Evolutionary conservation across 768 basidiomycete species (phyloP), one percentile per base, ranked within the genome.

Genomic region (Boletus huronensis): DNA sequence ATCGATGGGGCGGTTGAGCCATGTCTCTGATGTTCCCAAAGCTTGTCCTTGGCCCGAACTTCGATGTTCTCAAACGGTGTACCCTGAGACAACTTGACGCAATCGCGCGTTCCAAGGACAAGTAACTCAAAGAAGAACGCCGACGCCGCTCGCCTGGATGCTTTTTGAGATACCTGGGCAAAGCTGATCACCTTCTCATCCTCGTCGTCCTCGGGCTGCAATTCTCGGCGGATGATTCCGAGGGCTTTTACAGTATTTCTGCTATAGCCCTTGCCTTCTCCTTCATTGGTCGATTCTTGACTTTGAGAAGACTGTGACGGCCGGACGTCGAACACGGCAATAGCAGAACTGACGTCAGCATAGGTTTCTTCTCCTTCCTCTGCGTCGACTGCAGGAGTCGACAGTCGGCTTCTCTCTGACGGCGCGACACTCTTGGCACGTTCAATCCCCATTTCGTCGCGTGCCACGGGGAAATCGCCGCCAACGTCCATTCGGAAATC

Each of bases 111-210:
- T 10, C 93, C 87, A 1, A 99, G 82, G 2, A 98, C 93, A 28
- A 99, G 85, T 32, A 98, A 73, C 71, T 99, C 97, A 68, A 99
- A 99, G 79, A 99, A 99, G 78, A 99, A 98, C 2, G 93, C 86
- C 1, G 96, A 84, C 1, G 96, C 93, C 13, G 94, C 97, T 39
- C 93, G 84, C 44, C 91, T 87, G 10, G 92, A 89, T 13, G 93
- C 92, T 77, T 91, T 91, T 59, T 88, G 79, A 14, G 91, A 79
- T 75, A 93, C 79, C 64, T 82, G 75, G 38, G 81, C 80, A 76
- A 98, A 98, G 64, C 87, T 90, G 62, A 95, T 73, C 9, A 73
- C 70, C 69, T 84, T 88, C 31, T 84, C 84, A 54, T 76, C 76
- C 7, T 67, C 71, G 4, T 75, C 78, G 25, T 78, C 77, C 28